Conservation (phyloP, 2,329 filamentous ascomycete species). For the Colletotrichum sp. region DNA sequence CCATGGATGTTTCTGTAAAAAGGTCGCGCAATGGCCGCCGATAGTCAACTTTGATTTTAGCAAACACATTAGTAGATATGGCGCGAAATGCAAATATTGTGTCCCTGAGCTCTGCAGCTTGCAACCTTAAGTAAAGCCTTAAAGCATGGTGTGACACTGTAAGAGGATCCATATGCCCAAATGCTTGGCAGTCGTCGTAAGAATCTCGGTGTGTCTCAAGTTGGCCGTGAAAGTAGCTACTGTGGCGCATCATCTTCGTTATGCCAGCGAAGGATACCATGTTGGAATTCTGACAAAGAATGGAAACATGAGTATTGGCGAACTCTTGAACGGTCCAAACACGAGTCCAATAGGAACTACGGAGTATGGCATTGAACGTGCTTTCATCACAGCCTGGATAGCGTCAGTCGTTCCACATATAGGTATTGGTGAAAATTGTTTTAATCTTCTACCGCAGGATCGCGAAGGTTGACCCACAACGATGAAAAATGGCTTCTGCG, state of each 20-base stretch:
- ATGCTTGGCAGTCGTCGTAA: too few relatives aligned
- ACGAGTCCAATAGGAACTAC: background rate
- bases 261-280: rapidly evolving
- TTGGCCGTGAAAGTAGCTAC: too few relatives aligned
- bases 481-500: too few relatives aligned
- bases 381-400: rapidly evolving
- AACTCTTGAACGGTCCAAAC: background rate
- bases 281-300: rapidly evolving
- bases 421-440: too few relatives aligned
- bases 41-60: rapidly evolving
- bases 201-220: too few relatives aligned
- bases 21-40: rapidly evolving
- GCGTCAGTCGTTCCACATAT: background rate
- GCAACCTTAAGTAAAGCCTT: rapidly evolving
- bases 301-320: background rate
- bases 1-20: rapidly evolving
- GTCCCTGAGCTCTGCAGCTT: background rate
- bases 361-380: rapidly evolving
- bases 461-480: too few relatives aligned
- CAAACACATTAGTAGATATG: rapidly evolving
- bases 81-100: background rate
- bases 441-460: too few relatives aligned
- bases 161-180: too few relatives aligned
- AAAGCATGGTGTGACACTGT: too few relatives aligned
- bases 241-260: too few relatives aligned